Conservation (phyloP, 2,329 filamentous ascomycete species). For the Leptographium procerum region DNA sequence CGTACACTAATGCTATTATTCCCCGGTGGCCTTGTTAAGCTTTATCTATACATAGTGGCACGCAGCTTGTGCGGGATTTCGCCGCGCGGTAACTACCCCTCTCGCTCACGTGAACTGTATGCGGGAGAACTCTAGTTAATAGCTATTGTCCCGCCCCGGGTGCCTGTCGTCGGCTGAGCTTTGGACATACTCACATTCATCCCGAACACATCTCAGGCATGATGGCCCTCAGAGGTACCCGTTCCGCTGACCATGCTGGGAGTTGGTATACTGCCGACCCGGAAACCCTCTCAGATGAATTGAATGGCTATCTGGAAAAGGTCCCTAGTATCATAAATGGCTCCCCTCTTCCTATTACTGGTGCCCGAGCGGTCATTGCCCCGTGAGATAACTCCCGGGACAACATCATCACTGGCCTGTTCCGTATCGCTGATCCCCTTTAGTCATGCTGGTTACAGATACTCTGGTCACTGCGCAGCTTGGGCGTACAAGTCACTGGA, state of each 20-base stretch:
- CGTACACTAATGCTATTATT: no score
- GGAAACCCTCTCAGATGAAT: conserved; percentile 49
- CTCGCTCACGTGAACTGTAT: neutral
- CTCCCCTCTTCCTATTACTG: conserved; percentile 51
- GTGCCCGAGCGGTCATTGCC: conserved; percentile 78
- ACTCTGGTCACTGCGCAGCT: conserved; percentile 83
- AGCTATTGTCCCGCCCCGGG: neutral
- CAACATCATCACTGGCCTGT: neutral
- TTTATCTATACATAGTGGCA: neutral
- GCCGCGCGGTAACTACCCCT: neutral
- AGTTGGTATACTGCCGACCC: conserved; percentile 70
- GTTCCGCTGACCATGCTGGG: conserved; percentile 51
- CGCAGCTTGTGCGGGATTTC: neutral
- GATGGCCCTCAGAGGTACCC: conserved; percentile 11
- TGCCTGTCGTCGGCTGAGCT: neutral
- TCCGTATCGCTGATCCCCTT: neutral
- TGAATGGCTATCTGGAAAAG: conserved; percentile 61
- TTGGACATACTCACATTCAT: neutral
- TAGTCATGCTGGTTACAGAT: conserved; percentile 88
- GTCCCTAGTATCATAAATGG: conserved; percentile 58
- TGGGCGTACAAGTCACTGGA: conserved; percentile 91
- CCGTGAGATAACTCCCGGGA: conserved; percentile 51
- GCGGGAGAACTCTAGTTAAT: no score
- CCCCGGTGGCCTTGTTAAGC: no score
- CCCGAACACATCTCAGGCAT: neutral